Conservation (phyloP, 805 yeast genomes). For the Blastobotrys chiropterorum region DNA sequence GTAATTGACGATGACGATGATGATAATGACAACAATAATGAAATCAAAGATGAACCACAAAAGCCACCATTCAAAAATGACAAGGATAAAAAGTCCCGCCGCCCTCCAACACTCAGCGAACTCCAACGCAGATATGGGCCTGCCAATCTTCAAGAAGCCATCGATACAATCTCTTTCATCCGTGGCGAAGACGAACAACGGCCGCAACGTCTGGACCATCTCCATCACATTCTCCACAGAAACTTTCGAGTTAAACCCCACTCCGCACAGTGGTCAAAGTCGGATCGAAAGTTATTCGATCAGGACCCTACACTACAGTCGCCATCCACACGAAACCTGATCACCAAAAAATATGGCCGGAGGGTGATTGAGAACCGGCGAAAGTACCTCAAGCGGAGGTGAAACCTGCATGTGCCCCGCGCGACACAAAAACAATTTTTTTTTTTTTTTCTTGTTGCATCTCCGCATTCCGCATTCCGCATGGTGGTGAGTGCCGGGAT, state of each 20-base stretch:
- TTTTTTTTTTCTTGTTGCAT: too few species aligned
- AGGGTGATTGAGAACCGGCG: constrained; percentile 1
- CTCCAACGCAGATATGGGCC: not conserved
- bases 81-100: not conserved
- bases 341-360: not conserved
- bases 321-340: not conserved
- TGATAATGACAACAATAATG: not conserved
- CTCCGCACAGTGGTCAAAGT: not conserved
- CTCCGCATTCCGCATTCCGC: too few species aligned
- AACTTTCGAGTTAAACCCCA: not conserved
- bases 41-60: not conserved
- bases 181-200: not conserved
- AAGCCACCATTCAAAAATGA: not conserved
- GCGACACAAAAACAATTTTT: too few species aligned
- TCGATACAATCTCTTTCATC: not conserved
- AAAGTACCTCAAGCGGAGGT: not conserved
- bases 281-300: not conserved
- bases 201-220: not conserved
- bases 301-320: not conserved
- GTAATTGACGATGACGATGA: not conserved
- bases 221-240: not conserved
- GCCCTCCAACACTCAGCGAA: not conserved
- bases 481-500: too few species aligned
- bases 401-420: too few species aligned
- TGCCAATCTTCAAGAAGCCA: not conserved